These are phyloP conservation scores for Ceratocystis papillata DNA, from an alignment of 2,329 filamentous ascomycete species.

Conservation along the genomic window DNA sequence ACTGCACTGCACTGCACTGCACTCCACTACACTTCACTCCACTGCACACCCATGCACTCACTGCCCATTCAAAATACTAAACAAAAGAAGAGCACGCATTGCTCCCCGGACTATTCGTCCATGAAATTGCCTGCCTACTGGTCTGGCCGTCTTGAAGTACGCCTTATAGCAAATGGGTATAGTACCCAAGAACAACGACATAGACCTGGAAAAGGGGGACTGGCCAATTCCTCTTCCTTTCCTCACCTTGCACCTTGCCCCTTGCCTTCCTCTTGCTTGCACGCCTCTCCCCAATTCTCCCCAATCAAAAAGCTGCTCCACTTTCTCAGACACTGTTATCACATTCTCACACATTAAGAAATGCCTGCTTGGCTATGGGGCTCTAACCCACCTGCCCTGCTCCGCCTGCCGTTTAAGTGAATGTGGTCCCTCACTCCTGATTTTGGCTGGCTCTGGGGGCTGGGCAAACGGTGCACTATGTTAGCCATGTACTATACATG, in stretches of 20 bases:
- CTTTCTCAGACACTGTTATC: conserved; percentile 9
- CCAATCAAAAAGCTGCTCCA: background rate
- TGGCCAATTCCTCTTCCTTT: conserved; percentile 3
- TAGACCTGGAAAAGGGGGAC: background rate
- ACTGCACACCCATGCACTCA: too few relatives aligned
- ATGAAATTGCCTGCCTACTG: too few relatives aligned
- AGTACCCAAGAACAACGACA: too few relatives aligned
- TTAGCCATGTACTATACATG: background rate
- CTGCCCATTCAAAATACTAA: too few relatives aligned
- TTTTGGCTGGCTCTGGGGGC: background rate
- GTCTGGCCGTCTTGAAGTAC: too few relatives aligned
- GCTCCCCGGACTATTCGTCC: too few relatives aligned
- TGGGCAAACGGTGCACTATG: background rate
- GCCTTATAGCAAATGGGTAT: too few relatives aligned
- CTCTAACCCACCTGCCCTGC: background rate
- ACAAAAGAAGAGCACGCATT: too few relatives aligned
- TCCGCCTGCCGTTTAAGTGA: background rate
- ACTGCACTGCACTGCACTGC: too few relatives aligned
- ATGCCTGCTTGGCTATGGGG: background rate
- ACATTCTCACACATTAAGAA: background rate
- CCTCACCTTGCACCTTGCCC: background rate
- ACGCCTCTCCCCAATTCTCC: background rate
- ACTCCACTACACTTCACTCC: too few relatives aligned
- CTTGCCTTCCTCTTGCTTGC: background rate
- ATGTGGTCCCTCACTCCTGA: background rate